Evolutionary conservation across 176 grass and related monocot species (phyloP), one percentile per base, ranked within the genome.

Genomic region (Ensete glaucum): DNA sequence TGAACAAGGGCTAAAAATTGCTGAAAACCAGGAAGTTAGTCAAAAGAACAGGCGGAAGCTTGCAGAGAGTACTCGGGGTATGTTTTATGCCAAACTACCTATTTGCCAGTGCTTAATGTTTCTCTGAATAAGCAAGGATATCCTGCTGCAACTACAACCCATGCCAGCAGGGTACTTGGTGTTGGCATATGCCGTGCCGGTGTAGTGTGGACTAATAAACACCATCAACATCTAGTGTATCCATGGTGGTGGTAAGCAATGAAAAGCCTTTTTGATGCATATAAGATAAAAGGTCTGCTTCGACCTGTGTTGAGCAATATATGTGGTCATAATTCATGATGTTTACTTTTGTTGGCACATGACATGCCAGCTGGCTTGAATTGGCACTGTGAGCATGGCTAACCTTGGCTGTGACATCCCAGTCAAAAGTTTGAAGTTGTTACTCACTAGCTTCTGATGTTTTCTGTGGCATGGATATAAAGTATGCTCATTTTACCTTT

Each of bases 31-130:
- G 69, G 96, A 99, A 75, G 91, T 85, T 11, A 99, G 96, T 81
- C 96, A 99, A 67, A 99, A 99, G 74, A 99, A 99, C 81, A 91
- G 91, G 71, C 86, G 96, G 62, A 94, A 90, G 63, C 91, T 99
- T 81, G 96, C 96, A 11, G 96, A 99, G 76, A 99, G 78, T 60
- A 99, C 96, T 62, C 82, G 88, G 54, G 85, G 85, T 87, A 80
- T 67, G 58, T 11, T 63, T 27, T 20, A 43, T 53, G 16, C 55
- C 25, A n/a, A 62, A 11, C 16, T 29, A 64, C 9, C 16, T 50
- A 50, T 21, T 54, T 27, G 0, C 13, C 71, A 21, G 54, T 53
- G 29, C 1, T 52, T 50, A 9, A 6, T 64, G 52, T 12, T 25
- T 73, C 55, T 54, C 67, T 43, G 24, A 70, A 70, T 70, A 50